Evolutionary conservation across 2,329 filamentous ascomycete species (phyloP).

Genomic region (Ascochyta lentis): DNA sequence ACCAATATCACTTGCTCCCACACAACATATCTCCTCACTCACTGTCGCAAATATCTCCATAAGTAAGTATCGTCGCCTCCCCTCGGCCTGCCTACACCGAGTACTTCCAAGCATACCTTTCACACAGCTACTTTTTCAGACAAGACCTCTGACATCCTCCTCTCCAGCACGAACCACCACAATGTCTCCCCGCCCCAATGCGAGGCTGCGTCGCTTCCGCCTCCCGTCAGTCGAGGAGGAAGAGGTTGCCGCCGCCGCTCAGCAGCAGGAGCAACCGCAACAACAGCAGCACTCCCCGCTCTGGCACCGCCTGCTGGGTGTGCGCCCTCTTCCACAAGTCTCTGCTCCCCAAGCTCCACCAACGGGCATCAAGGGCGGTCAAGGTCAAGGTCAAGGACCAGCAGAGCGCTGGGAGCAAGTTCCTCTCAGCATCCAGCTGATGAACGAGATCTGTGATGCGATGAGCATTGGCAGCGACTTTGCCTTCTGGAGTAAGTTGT

Average conservation of each 20-base stretch:
- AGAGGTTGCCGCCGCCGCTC: neutral
- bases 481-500: conserved; percentile 3
- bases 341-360: neutral
- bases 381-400: neutral
- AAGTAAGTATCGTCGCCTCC: neutral
- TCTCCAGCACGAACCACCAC: neutral
- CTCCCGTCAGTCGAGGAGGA: neutral
- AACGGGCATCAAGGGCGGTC: neutral
- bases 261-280: neutral
- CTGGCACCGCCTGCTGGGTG: neutral
- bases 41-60: neutral
- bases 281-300: neutral
- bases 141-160: too few species aligned
- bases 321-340: neutral
- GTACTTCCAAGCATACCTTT: neutral
- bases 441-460: conserved; percentile 6
- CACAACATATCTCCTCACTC: neutral
- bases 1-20: neutral
- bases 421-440: neutral
- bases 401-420: neutral
- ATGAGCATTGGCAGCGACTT: conserved; percentile 4
- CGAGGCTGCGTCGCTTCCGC: neutral
- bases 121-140: neutral
- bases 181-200: neutral
- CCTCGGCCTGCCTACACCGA: neutral